phyloP scores from a whole-genome alignment of 305 asterid genomes.

The Vinca major region DNA sequence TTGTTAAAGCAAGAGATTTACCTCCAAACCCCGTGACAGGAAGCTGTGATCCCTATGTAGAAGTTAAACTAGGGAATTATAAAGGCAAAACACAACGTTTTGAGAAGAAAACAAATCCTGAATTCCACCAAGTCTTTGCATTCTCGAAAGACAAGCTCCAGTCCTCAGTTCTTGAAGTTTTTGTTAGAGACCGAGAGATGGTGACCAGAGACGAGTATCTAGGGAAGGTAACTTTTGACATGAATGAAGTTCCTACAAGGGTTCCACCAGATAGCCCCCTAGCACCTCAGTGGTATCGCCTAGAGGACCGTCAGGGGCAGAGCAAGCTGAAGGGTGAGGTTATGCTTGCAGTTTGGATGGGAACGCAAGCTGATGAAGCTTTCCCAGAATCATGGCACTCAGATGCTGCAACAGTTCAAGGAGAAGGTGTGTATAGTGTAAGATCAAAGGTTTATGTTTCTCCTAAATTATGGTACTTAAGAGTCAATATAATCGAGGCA shows the following conservation, averaged over 20 bases:
- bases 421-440: conserved; percentile 34
- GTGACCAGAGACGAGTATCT: conserved; percentile 34
- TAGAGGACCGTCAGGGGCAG: conserved; percentile 37
- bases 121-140: conserved; percentile 44
- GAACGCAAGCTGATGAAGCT: conserved; percentile 52
- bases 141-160: conserved; percentile 40
- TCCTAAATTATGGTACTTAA: conserved; percentile 43
- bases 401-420: conserved; percentile 38
- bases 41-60: conserved; percentile 39
- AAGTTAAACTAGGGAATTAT: conserved; percentile 47
- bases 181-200: conserved; percentile 33
- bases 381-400: conserved; percentile 47
- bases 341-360: conserved; percentile 50
- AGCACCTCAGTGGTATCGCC: conserved; percentile 48
- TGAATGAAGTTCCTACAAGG: conserved; percentile 42
- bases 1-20: conserved; percentile 41
- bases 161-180: conserved; percentile 36
- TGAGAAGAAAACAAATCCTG: conserved; percentile 34
- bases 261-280: conserved; percentile 50
- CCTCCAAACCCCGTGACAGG: conserved; percentile 24
- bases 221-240: conserved; percentile 36
- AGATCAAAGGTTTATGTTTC: conserved; percentile 45
- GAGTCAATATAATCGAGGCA: conserved; percentile 44
- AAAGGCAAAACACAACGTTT: conserved; percentile 37
- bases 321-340: conserved; percentile 30